Base-by-base conservation (phyloP, 768 basidiomycete species). In the Austroboletus festivus region DNA sequence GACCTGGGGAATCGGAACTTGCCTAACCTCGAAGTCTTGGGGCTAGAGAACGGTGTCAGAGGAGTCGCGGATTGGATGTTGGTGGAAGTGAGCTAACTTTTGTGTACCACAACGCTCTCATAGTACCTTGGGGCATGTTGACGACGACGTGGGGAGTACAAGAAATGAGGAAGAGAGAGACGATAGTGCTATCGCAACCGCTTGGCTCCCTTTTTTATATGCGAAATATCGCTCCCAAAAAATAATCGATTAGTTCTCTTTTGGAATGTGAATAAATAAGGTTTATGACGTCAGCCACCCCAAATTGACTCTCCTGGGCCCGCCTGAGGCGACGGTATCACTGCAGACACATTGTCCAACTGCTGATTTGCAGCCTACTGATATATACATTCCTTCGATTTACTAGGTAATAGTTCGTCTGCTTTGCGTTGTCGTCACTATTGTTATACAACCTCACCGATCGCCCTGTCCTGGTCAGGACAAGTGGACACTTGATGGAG, bases 101-200 rank as follows among this genome's bases (percentile, higher is more conserved):
- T 59, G 76, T 76, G 70, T 88, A 90, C 72, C 78, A 88, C 56
- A 88, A 69, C 16, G 87, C 87, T 67, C 80, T 79, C 87, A 90
- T 89, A 21, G 73, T 79, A 68, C 76, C 79, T 64, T 80, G 62
- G 43, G 77, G 72, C 79, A 82, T 82, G 60, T 38, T 56, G 53
- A 41, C 11, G 37, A 24, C 3, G 34, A 44, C 31, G 47, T 23
- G 37, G 34, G n/a, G n/a, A n/a, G 5, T 20, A 18, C 35, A 20
- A 11, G 31, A 26, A 40, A 26, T 8, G 21, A 51, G 39, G 26
- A 51, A 41, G 51, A 50, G 50, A 48, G 46, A 38, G 35, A 15
- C 8, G 42, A 28, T 30, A 8, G 22, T 8, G 31, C 26, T 37
- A 22, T 54, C 24, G 42, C 9, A 52, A 31, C 44, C 19, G 35